Evolutionary conservation across 2,329 filamentous ascomycete genomes (phyloP).

Genomic region (Beauveria australis): DNA sequence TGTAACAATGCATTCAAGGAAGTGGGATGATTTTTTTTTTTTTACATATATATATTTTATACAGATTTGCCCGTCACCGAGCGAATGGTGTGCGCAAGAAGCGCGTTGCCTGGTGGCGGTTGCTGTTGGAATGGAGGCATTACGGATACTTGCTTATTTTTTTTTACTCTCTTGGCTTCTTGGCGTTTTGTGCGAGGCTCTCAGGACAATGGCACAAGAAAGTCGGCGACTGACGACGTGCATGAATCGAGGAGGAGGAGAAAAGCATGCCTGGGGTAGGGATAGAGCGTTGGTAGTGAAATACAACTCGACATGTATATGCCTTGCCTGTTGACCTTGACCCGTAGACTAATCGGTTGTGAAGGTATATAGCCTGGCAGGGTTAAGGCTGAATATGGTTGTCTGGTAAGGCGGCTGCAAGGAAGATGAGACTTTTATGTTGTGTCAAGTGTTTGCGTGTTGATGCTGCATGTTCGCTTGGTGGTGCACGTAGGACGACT

Average conservation of each 20-base stretch:
- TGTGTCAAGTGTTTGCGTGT: too few species aligned
- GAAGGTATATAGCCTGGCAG: too few species aligned
- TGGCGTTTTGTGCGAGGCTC: constrained; percentile 2
- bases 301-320: background rate
- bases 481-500: too few species aligned
- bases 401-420: too few species aligned
- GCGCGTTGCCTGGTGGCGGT: background rate
- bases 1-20: background rate
- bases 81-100: background rate
- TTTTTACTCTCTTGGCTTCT: background rate
- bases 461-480: too few species aligned
- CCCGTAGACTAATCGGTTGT: background rate
- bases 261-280: constrained; percentile 8
- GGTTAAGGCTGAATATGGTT: too few species aligned
- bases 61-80: background rate
- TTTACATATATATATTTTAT: constrained; percentile 1
- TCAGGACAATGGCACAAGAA: background rate
- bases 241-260: background rate
- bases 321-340: background rate
- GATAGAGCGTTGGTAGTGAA: constrained; percentile 5
- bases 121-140: background rate
- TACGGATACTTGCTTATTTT: background rate
- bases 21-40: constrained; percentile 1
- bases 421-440: too few species aligned
- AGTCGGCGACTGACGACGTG: background rate